Evolutionary conservation across 2,329 filamentous ascomycete genomes (phyloP), one percentile per base, ranked within the genome.

Genomic region (Paecilomyces dactylethromorphus): DNA sequence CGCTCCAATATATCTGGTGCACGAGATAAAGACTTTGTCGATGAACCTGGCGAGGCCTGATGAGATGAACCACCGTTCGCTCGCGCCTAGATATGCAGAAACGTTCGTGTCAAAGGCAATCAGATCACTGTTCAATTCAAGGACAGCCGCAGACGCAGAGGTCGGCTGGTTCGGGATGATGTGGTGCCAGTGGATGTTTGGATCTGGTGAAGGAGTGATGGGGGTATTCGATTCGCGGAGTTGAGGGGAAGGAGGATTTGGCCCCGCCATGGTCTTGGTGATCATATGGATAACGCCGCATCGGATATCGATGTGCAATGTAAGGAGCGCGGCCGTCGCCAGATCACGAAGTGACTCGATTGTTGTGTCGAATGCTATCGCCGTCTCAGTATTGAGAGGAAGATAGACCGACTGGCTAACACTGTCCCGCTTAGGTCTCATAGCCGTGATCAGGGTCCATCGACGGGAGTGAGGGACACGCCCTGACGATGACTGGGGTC

Each of bases 21-120:
- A 89, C 60, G 86, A 79, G 39, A 97, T 85, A 2, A 97, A 85
- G 69, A 89, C 90, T 8, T 82, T 81, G 71, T 95, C 92, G 65
- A 94, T 88, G 21, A 97, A 84, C 18, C 86, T 78, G 7, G 89
- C 87, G 2, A 97, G 81, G 0, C 92, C 90, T 0, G 81, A 84
- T 6, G 90, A 87, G 60, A 97, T 84, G 73, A 94, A 96, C 11
- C 79, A 79, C 10, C 86, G 84, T 72, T 96, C 91, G 49, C 83
- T 78, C 7, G 84, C 76, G 3, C 90, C 87, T 4, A 97, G 82
- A 71, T 89, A 91, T 2, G 83, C 82, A 3, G 86, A 84, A 39
- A 92, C 82, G 22, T 89, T 92, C 67, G 93, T 91, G 71, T 97
- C 92, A 72, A 96, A 95, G 26, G 85, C 81, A n/a, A 95, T 87